Base-by-base conservation (phyloP, 768 basidiomycete genomes). In the Obba rivulosa region DNA sequence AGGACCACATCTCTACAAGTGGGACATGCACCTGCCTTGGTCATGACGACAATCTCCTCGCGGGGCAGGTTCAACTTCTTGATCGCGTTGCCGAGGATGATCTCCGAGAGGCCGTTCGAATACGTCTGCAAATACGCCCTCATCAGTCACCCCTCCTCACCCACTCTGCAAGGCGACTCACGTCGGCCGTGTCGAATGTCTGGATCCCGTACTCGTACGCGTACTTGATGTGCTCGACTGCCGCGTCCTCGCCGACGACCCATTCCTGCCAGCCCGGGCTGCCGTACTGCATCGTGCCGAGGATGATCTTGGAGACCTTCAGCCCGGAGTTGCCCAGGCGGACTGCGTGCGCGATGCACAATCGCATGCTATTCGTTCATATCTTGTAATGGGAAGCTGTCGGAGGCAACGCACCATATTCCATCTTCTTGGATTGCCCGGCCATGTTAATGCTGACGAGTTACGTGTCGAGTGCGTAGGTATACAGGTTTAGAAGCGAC, bases 11-110 rank as follows among this genome's bases (percentile, higher is more conserved):
- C 28, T 13, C 28, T 13, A 31, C 13, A 7, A 5, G 7, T 7
- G 3, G n/a, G 16, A 22, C 8, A 40, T 8, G 34, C 9, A 17
- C 50, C 35, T 24, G 65, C 62, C 67, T 80, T 81, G 43, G 77
- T 78, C 61, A 79, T 65, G 42, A 80, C 66, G 9, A 80, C 76
- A 25, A 78, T 57, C 52, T 71, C 68, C 17, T 76, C 73, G 10
- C 78, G 66, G 0, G 75, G 76, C 2, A 76, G 61, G 16, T 70
- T 49, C 45, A 70, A 60, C 56, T 70, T 52, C 57, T 73, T 76
- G 57, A 79, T 68, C 3, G 72, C 73, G 43, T 74, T 72, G 18
- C 76, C 75, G 20, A 77, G 62, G 51, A 78, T 69, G 31, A 59
- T 49, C 56, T 78, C 76, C 0, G 70, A 71, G 4, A 63, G 49